Evolutionary conservation across 1,284 basidiomycete species (phyloP), one percentile per base, ranked within the genome.

Genomic region (Boletellus sp.): DNA sequence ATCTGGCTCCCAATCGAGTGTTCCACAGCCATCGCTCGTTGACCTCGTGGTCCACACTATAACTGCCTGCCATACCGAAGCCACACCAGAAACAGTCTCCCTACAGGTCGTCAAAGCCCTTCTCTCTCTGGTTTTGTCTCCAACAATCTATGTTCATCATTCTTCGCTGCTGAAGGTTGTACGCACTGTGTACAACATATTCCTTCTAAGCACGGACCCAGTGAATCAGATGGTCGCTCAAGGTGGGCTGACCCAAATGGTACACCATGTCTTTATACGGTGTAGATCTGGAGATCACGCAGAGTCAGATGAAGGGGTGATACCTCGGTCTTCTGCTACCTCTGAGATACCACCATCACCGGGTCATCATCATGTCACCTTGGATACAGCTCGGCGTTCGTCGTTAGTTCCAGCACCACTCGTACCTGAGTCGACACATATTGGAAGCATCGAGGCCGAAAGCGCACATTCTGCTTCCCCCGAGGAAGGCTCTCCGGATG

Each of bases 211-310:
- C 60, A 80, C 82, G 33, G 93, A 96, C 61, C 82, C 88, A 5
- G 89, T 93, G 49, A 97, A 95, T 62, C 95, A 97, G 71, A 93
- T 91, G 72, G 93, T 97, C 26, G 95, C 95, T 10, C 95, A 98
- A 71, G 95, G 94, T 19, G 93, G 94, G 16, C 79, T 98, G 16
- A 94, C 93, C 0, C 95, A 98, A 70, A 97, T 98, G 86, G 93
- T 97, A 2, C 90, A 96, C 63, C 93, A 96, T 63, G 86, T 97
- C 50, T 97, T 98, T 69, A 80, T 88, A 8, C 81, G 95, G 24
- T 89, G 88, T 62, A 74, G 74, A 61, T 57, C 77, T 19, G 63
- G 60, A 51, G 62, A 76, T 58, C 51, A 74, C 15, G 55, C 61
- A 45, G 65, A 62, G 24, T 59, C 55, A 22, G 61, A 61, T 22